phyloP scores from a whole-genome alignment of 2,329 filamentous ascomycete genomes.

The Colletotrichum filicis region DNA sequence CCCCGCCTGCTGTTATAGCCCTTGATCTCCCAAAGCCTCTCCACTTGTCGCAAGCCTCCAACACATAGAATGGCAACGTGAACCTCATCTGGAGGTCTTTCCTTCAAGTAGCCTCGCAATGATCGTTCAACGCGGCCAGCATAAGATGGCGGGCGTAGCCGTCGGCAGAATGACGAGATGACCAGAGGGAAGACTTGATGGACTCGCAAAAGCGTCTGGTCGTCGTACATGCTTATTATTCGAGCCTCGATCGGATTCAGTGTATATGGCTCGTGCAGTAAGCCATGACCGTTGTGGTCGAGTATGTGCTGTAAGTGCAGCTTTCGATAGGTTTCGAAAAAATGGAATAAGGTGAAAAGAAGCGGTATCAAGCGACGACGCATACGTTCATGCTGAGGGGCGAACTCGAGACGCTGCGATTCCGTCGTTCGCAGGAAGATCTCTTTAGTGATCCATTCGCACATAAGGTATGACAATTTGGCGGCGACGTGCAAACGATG shows the following conservation, averaged over 20 bases:
- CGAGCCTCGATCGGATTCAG: slow-evolving; percentile 70
- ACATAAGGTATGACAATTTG: slow-evolving; percentile 71
- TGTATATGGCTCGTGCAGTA: slow-evolving; percentile 65
- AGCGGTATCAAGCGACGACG: slow-evolving; percentile 71
- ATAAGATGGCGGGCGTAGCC: slow-evolving; percentile 72
- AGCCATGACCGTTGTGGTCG: slow-evolving; percentile 61
- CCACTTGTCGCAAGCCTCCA: slow-evolving; percentile 71
- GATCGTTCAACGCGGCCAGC: slow-evolving; percentile 71
- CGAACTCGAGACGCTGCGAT: slow-evolving; percentile 65
- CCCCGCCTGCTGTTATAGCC: slow-evolving; percentile 70
- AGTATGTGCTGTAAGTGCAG: slow-evolving; percentile 68
- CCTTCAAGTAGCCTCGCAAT: slow-evolving; percentile 71
- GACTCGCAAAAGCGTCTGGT: slow-evolving; percentile 69
- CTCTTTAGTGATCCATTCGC: slow-evolving; percentile 73
- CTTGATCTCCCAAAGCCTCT: slow-evolving; percentile 74
- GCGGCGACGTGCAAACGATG: slow-evolving; percentile 73
- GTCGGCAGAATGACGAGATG: slow-evolving; percentile 71
- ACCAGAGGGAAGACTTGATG: slow-evolving; percentile 74
- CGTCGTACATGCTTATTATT: slow-evolving; percentile 74
- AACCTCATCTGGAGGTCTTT: slow-evolving; percentile 71
- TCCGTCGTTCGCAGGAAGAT: slow-evolving; percentile 71
- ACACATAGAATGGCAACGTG: slow-evolving; percentile 70
- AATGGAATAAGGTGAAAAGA: slow-evolving; percentile 74
- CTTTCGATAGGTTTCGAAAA: slow-evolving; percentile 73
- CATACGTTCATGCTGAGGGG: slow-evolving; percentile 71